Evolutionary conservation across 2,329 filamentous ascomycete genomes (phyloP), one percentile per base, ranked within the genome.

Genomic region (Pseudocercospora fuligena): DNA sequence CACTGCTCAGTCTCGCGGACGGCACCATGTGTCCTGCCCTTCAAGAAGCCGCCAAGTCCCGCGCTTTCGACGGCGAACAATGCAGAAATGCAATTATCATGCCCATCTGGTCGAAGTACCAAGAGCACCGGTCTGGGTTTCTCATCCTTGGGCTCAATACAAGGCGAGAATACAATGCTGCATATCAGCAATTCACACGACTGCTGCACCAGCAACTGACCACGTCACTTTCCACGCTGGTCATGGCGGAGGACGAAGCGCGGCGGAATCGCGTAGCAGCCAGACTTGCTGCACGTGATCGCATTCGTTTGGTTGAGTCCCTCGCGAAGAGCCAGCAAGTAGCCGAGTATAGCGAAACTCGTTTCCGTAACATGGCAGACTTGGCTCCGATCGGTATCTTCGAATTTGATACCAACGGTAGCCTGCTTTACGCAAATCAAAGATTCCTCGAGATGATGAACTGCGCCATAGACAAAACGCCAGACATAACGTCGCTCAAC

Each of bases 291-390:
- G 43, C 62, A 2, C 40, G 53, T 16, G 63, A 68, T 8, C 59
- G 59, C 27, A 60, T 57, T 3, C 63, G 60, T 9, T 31, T 72
- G 19, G 60, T 67, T 3, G 65, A 70, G 43, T 65, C 71, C 56
- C 66, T 76, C 1, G 63, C 64, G 7, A 40, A 68, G 9, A 67
- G 64, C 19, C 66, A 69, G 31, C 67, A 70, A 47, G 69, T 73
- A 51, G 66, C 67, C 0, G 66, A 69, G 60, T 59, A 74, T 3
- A 76, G 70, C 5, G 78, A 79, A 40, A 66, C 76, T 1, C 69
- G 75, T 12, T 80, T 81, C 27, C 74, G 77, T 21, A 70, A 73
- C 2, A 80, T 80, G 69, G 78, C 78, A 1, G 78, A 80, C 61
- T 65, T 77, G 9, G 71, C 77, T 1, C 76, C 78, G 1, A 70